Percentiles rank a stretch among this genome's conserved stretches.
Evolutionary conservation across 805 yeast genomes (phyloP).

Genomic region (Tetrapisispora nanseiensis): DNA sequence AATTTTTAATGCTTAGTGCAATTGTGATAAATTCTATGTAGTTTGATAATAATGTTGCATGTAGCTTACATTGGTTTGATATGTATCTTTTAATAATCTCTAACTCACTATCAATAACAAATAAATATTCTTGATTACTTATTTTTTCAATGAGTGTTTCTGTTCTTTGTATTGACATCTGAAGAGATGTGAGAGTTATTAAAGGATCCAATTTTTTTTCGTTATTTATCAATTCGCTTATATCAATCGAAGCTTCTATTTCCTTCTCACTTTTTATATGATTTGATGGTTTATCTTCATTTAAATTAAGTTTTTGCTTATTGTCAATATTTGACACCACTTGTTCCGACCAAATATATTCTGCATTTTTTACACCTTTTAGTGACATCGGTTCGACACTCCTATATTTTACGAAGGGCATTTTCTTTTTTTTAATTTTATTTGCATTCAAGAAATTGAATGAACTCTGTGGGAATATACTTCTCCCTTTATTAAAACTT

Average conservation of each 20-base stretch:
- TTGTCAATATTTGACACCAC: too few relatives aligned
- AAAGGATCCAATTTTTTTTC: neutral
- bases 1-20: slow-evolving; percentile 63
- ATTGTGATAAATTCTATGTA: slow-evolving; percentile 63
- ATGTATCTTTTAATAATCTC: neutral
- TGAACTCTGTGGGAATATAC: too few relatives aligned
- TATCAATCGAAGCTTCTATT: neutral
- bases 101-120: neutral
- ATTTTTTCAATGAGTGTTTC: neutral
- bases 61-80: slow-evolving; percentile 40
- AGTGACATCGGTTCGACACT: too few relatives aligned
- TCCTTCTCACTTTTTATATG: neutral
- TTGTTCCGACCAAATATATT: too few relatives aligned
- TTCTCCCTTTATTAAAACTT: too few relatives aligned
- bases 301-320: too few relatives aligned
- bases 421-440: too few relatives aligned
- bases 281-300: too few relatives aligned
- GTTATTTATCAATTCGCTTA: neutral
- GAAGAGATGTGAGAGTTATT: neutral
- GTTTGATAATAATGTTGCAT: slow-evolving; percentile 53
- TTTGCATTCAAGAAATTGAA: too few relatives aligned
- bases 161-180: slow-evolving; percentile 1
- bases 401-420: too few relatives aligned
- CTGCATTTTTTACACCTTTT: too few relatives aligned
- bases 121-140: neutral